phyloP scores from a whole-genome alignment of 495 filamentous ascomycete genomes.

The Mytilinidion resinicola region DNA sequence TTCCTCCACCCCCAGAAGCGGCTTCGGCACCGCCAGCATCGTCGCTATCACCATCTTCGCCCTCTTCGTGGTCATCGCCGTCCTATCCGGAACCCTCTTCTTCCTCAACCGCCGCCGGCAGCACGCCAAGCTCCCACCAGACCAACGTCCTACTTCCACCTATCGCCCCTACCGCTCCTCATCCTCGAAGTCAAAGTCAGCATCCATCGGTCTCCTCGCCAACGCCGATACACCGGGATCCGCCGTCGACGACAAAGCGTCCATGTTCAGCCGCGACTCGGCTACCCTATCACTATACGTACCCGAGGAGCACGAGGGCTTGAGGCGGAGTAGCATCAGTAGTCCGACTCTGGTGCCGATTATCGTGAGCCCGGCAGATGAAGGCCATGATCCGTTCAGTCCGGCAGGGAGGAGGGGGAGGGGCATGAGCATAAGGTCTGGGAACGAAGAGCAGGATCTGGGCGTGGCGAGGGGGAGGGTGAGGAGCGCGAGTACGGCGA shows the following conservation, averaged over 20 bases:
- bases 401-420: neutral
- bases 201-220: neutral
- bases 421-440: neutral
- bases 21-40: neutral
- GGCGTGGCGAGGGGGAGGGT: neutral
- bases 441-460: neutral
- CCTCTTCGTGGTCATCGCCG: neutral
- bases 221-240: neutral
- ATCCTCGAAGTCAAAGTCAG: neutral
- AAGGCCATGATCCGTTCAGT: neutral
- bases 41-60: neutral
- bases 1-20: neutral
- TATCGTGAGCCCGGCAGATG: neutral
- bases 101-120: neutral
- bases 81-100: neutral
- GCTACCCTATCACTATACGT: neutral
- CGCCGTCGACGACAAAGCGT: neutral
- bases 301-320: neutral
- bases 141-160: neutral
- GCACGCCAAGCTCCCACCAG: neutral
- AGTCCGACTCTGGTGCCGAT: neutral
- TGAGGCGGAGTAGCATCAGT: neutral
- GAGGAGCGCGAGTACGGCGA: neutral
- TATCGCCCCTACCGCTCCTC: neutral
- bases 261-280: conserved; percentile 2